Percentiles rank a stretch among this genome's conserved stretches.
These are phyloP conservation scores for Fusarium algeriense DNA, from an alignment of 2,329 filamentous ascomycete species.

Conservation along the genomic window DNA sequence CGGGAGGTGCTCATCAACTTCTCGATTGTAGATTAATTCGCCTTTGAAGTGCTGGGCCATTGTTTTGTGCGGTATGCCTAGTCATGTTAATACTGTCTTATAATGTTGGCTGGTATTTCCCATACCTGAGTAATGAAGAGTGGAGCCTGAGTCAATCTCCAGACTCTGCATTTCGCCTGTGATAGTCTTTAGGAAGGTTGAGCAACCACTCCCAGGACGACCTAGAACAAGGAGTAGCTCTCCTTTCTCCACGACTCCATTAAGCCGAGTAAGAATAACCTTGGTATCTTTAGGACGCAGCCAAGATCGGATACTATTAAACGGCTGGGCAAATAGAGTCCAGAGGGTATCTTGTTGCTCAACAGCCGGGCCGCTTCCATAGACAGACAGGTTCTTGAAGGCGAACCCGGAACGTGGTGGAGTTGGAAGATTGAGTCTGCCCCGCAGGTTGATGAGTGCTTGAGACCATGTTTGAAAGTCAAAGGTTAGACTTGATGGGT, in stretches of 20 bases:
- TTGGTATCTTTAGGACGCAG: constrained; percentile 61
- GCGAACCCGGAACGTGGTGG: constrained; percentile 7
- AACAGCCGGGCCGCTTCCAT: constrained; percentile 73
- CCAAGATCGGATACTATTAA: constrained; percentile 51
- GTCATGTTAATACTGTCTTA: neutral
- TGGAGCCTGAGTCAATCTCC: constrained; percentile 61
- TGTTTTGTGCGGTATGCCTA: constrained; percentile 57
- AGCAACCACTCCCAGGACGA: constrained; percentile 73
- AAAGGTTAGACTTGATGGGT: neutral
- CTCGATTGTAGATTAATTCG: constrained; percentile 81
- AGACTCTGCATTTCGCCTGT: constrained; percentile 71
- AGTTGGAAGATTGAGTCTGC: neutral
- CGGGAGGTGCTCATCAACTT: constrained; percentile 80
- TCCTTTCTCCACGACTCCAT: constrained; percentile 72
- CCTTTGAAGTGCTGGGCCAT: constrained; percentile 72
- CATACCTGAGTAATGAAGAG: constrained; percentile 72
- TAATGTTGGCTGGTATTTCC: neutral
- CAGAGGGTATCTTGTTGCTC: constrained; percentile 77
- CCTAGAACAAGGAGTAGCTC: constrained; percentile 79
- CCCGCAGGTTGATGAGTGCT: neutral
- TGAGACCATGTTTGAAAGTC: constrained; percentile 5
- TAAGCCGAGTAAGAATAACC: constrained; percentile 72
- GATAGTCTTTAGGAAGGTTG: constrained; percentile 72
- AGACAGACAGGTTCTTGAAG: constrained; percentile 71
- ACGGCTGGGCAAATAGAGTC: constrained; percentile 68